A percentile compares a stretch with the other conserved stretches of the same genome.
These are phyloP conservation scores for Neofusicoccum kwambonambiense DNA, from an alignment of 2,329 filamentous ascomycete genomes.

Conservation along the genomic window DNA sequence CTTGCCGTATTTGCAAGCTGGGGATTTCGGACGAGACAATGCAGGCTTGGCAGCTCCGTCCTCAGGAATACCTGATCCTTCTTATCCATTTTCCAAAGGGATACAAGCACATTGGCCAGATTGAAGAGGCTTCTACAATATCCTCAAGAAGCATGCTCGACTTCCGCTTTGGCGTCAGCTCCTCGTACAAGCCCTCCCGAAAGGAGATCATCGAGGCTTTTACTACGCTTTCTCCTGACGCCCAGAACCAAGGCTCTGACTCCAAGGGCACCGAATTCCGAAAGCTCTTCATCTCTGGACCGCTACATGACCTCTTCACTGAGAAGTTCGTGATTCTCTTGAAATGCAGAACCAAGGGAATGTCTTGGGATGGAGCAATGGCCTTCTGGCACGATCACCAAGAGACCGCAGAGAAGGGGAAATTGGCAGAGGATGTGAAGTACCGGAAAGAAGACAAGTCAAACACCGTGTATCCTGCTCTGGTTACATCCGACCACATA, in stretches of 20 bases:
- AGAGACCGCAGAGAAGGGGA: background rate
- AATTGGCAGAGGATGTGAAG: constrained; percentile 22
- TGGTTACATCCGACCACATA: constrained; percentile 55
- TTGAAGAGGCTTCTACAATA: constrained; percentile 20
- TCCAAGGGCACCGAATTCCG: constrained; percentile 41
- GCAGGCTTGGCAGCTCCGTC: constrained; percentile 71
- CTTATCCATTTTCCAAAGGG: constrained; percentile 63
- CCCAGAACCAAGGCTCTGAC: constrained; percentile 6
- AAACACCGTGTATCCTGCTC: constrained; percentile 38
- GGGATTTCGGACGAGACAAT: constrained; percentile 72
- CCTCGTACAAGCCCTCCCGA: constrained; percentile 68
- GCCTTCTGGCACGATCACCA: constrained; percentile 33
- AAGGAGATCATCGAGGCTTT: constrained; percentile 56
- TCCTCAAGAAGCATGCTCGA: constrained; percentile 34
- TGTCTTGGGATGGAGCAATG: constrained; percentile 70
- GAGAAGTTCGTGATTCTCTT: constrained; percentile 63
- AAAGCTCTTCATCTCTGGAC: constrained; percentile 68
- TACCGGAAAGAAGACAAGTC: background rate
- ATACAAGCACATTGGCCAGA: constrained; percentile 60
- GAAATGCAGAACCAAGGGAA: constrained; percentile 54
- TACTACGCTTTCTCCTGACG: constrained; percentile 23
- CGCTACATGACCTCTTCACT: constrained; percentile 67
- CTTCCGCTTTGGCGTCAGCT: constrained; percentile 69
- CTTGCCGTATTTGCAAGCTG: constrained; percentile 67
- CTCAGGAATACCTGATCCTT: constrained; percentile 69